These are phyloP conservation scores for Kwoniella dejecticola DNA, from an alignment of 768 basidiomycete genomes.

Conservation along the genomic window DNA sequence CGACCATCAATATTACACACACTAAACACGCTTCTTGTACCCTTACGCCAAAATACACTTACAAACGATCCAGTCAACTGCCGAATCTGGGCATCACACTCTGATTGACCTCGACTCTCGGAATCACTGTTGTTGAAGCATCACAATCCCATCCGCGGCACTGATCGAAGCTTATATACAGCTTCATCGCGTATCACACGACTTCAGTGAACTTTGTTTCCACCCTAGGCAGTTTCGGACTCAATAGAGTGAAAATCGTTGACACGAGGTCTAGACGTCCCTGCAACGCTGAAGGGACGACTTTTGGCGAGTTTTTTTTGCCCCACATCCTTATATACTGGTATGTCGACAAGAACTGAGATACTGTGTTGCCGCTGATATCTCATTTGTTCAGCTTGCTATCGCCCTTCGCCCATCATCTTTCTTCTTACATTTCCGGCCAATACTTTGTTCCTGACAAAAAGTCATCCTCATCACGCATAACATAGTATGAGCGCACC, in stretches of 20 bases:
- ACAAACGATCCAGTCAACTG: background rate
- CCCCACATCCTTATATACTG: no score
- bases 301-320: background rate
- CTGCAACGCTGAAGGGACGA: background rate
- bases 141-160: no score
- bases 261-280: background rate
- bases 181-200: no score
- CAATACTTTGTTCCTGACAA: no score
- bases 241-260: background rate
- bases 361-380: background rate
- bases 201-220: background rate
- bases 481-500: background rate
- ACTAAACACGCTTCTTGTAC: slow-evolving; percentile 1
- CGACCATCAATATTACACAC: slow-evolving; percentile 13
- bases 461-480: no score
- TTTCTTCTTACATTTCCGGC: no score
- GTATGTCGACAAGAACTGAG: no score
- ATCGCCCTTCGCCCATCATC: no score
- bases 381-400: no score
- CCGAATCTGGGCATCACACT: background rate
- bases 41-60: background rate
- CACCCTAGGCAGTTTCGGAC: background rate
- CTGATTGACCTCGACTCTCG: background rate
- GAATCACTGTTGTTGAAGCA: no score
- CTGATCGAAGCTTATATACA: no score